A percentile compares a stretch with the other conserved stretches of the same genome.
These are phyloP conservation scores for Saccharomycopsis sp. DNA, from an alignment of 805 yeast species.

Conservation along the genomic window DNA sequence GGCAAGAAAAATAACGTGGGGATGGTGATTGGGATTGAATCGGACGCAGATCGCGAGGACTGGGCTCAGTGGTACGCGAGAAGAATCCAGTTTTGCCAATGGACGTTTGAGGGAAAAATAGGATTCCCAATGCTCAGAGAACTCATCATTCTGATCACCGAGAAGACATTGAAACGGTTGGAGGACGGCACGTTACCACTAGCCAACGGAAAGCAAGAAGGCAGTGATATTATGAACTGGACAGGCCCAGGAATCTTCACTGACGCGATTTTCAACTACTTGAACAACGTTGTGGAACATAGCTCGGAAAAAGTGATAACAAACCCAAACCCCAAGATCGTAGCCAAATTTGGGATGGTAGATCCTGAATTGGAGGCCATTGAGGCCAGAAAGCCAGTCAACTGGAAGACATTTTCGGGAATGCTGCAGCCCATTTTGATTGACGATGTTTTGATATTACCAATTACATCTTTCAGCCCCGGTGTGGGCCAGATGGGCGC, in stretches of 20 bases:
- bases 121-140: slow-evolving; percentile 90
- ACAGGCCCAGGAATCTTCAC: slow-evolving; percentile 97
- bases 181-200: slow-evolving; percentile 41
- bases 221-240: slow-evolving; percentile 85
- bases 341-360: neutral
- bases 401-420: slow-evolving; percentile 60
- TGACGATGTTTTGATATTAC: slow-evolving; percentile 66
- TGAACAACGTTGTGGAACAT: slow-evolving; percentile 47
- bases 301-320: neutral
- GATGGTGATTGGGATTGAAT: slow-evolving; percentile 84
- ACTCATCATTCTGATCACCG: slow-evolving; percentile 70
- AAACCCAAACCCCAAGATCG: neutral
- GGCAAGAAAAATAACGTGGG: slow-evolving; percentile 44
- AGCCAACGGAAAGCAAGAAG: slow-evolving; percentile 53
- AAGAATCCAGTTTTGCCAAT: slow-evolving; percentile 90
- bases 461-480: slow-evolving; percentile 64
- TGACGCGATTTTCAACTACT: slow-evolving; percentile 72
- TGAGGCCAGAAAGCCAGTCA: slow-evolving; percentile 32
- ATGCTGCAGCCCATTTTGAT: slow-evolving; percentile 46
- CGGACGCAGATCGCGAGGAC: slow-evolving; percentile 93
- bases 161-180: slow-evolving; percentile 53
- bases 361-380: slow-evolving; percentile 11
- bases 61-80: slow-evolving; percentile 94
- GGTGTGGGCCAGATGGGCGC: slow-evolving; percentile 70
- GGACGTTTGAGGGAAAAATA: slow-evolving; percentile 86